phyloP scores from a whole-genome alignment of 306 rosid species.

The Glycine latifolia region DNA sequence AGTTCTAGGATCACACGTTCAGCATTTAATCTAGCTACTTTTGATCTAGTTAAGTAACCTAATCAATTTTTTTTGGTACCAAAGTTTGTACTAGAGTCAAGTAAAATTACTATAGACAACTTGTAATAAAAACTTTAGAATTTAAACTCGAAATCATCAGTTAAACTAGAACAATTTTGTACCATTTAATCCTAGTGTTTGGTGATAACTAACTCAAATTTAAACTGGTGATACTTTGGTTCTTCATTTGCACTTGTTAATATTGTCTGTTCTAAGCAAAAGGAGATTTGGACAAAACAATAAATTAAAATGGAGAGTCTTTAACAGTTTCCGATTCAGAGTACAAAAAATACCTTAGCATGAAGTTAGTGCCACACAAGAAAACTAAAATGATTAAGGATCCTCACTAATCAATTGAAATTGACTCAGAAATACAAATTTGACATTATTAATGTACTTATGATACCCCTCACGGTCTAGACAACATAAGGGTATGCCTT shows the following conservation, averaged over 20 bases:
- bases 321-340: not conserved
- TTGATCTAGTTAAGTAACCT: constrained; percentile 9
- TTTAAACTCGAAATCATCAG: too few relatives aligned
- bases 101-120: too few relatives aligned
- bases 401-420: not conserved
- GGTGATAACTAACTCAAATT: too few relatives aligned
- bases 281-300: not conserved
- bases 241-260: too few relatives aligned
- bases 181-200: too few relatives aligned
- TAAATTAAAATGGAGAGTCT: not conserved
- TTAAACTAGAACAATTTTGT: too few relatives aligned
- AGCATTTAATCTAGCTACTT: not conserved
- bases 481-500: constrained; percentile 3
- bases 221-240: too few relatives aligned
- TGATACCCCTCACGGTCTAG: constrained; percentile 21
- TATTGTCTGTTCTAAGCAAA: not conserved
- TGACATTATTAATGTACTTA: constrained; percentile 19
- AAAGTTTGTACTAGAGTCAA: too few relatives aligned
- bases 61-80: too few relatives aligned
- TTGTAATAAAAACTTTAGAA: too few relatives aligned
- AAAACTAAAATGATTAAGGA: constrained; percentile 22
- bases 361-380: not conserved
- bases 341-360: not conserved
- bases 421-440: not conserved
- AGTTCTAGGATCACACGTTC: not conserved